Evolutionary conservation across 2,329 filamentous ascomycete species (phyloP), one percentile per base, ranked within the genome.

Genomic region (Cercospora canescens): DNA sequence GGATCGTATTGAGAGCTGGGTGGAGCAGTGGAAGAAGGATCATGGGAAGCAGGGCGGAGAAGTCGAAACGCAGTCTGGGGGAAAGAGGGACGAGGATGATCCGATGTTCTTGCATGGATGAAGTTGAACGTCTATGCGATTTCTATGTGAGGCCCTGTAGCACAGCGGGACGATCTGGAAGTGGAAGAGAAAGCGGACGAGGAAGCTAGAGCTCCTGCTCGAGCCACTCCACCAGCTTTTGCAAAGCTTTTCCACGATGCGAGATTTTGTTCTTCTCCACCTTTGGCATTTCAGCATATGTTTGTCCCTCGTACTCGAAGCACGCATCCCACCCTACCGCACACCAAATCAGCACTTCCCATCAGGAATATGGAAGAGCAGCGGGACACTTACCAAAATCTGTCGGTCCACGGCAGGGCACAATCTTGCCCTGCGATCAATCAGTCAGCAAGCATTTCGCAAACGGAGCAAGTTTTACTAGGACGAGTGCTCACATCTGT

Each of bases 271-370:
- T 99, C 88, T 96, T 96, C 77, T 89, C 87, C 9, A 78, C 81
- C 79, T 91, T 94, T 60, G 93, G 91, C 95, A 99, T 99, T 82
- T 99, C 95, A 30, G 95, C 95, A 77, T 96, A 90, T 82, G 95
- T 99, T 80, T 92, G 83, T 48, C 94, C 94, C 70, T 96, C 86
- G 72, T 96, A 94, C 81, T 99, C 95, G 74, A 99, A 99, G 70
- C 96, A 90, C 2, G 95, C 88, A 79, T 99, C 95, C 95, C 95
- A 99, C 54, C 94, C 94, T 96, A 69, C 5, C 6, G n/a, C 28
- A 71, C 71, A 72, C 59, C 32, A 35, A 61, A 21, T 52, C 14
- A 63, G 54, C 28, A 60, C 12, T 45, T 12, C 26, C 21, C 9
- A 41, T 7, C 9, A 14, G 18, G 8, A 35, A 18, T 18, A 4